Evolutionary conservation across 495 filamentous ascomycete species (phyloP), one percentile per base, ranked within the genome.

Genomic region (Evansstolkia leycettana): DNA sequence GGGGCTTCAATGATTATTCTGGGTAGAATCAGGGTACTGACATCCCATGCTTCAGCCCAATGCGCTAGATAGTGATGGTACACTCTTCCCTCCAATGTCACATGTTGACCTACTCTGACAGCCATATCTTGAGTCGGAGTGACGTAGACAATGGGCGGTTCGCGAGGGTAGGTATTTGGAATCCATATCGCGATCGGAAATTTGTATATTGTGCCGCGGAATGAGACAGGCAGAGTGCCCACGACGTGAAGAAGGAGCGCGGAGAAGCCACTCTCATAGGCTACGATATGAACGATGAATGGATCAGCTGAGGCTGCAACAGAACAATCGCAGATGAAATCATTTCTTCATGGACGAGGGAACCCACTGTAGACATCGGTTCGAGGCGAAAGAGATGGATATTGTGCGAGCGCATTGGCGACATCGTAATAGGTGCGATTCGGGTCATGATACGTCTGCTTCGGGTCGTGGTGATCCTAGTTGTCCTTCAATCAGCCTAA

Each of bases 131-230:
- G 78, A 1, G 82, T 80, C 14, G 92, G 87, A 7, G 76, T 87
- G 28, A 95, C 84, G 56, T 93, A 98, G 35, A 75, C 75, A 11
- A 95, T 69, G 0, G 90, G 90, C 5, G 84, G 65, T 46, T 93
- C 82, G 24, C 72, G 71, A 20, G 90, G 92, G 49, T 98, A 98
- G 18, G 76, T 74, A 46, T 90, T 85, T 1, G 92, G 90, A n/a
- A 98, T 71, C 92, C 92, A 98, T 73, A 96, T 44, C 41, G 84
- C 75, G 35, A 98, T 69, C 7, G 90, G 90, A 40, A 96, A 94
- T 36, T 83, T 77, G 58, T 96, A 98, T 9, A 78, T 82, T 11
- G 78, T 75, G 48, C 87, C 88, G 46, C 90, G 82, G 60, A 94
- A 98, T 35, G 63, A 52, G 31, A 90, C 85, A 28, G 90, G 89